phyloP scores from a whole-genome alignment of 2,329 filamentous ascomycete genomes.

The Colletotrichum nymphaeae region DNA sequence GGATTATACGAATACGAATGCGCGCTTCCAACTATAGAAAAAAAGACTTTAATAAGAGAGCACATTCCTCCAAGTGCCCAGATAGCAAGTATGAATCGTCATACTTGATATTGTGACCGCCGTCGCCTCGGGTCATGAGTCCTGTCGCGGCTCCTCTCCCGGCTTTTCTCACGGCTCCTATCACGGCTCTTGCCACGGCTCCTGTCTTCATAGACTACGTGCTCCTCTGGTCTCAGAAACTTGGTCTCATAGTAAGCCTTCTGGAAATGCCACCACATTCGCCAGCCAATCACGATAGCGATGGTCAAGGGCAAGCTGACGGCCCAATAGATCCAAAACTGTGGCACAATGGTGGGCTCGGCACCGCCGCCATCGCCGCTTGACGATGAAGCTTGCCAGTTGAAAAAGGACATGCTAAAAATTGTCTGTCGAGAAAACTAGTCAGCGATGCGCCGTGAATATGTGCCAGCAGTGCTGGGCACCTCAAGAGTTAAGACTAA shows the following conservation, averaged over 20 bases:
- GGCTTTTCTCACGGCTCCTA: no score
- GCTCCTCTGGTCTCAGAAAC: neutral
- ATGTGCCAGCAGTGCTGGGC: no score
- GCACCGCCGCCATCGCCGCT: no score
- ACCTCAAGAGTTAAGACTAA: no score
- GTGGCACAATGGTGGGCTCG: neutral
- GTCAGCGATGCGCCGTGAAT: neutral
- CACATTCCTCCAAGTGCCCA: neutral
- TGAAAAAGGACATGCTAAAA: slow-evolving; percentile 5
- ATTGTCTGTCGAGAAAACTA: neutral
- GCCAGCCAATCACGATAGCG: neutral
- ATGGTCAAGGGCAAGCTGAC: neutral
- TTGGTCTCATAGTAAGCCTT: neutral
- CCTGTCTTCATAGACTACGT: neutral
- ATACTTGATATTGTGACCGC: neutral
- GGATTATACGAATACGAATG: no score
- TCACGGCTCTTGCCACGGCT: no score
- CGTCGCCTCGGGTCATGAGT: no score
- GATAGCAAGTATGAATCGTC: neutral
- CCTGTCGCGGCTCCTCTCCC: no score
- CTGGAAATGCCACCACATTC: neutral
- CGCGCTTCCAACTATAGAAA: neutral
- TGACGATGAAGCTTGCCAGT: neutral
- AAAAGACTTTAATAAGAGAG: neutral
- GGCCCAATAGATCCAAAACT: neutral